Conservation (phyloP, 1,139 yeast genomes). For the Debaryomyces nepalensis region DNA sequence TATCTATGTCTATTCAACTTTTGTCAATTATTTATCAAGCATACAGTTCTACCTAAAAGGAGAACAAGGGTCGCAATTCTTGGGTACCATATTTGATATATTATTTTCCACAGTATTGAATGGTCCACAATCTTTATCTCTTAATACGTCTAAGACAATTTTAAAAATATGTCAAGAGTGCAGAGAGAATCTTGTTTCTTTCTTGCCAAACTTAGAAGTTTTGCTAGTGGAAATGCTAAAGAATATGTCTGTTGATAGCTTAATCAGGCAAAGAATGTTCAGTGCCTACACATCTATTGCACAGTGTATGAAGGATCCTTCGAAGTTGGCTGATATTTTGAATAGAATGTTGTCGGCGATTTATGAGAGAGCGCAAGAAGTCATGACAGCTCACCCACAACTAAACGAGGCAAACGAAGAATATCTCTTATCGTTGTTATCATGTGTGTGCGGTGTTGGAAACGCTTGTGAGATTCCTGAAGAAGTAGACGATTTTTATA, state of each 20-base stretch:
- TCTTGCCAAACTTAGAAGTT: slow-evolving; percentile 56
- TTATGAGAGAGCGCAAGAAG: slow-evolving; percentile 19
- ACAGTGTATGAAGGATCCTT: slow-evolving; percentile 54
- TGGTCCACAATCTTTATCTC: slow-evolving; percentile 26
- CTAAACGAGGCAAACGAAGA: slow-evolving; percentile 31
- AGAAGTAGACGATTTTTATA: slow-evolving; percentile 50
- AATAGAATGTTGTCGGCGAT: slow-evolving; percentile 28
- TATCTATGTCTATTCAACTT: slow-evolving; percentile 35
- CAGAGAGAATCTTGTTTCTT: slow-evolving; percentile 48
- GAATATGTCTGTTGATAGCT: slow-evolving; percentile 48
- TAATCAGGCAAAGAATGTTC: slow-evolving; percentile 63
- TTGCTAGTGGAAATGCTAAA: slow-evolving; percentile 58
- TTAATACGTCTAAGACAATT: slow-evolving; percentile 61
- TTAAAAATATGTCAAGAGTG: slow-evolving; percentile 65
- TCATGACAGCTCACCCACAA: slow-evolving; percentile 18
- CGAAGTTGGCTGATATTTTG: slow-evolving; percentile 29
- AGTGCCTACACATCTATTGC: slow-evolving; percentile 66
- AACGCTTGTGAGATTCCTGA: slow-evolving; percentile 67
- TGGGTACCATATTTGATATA: slow-evolving; percentile 56
- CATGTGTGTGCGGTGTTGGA: slow-evolving; percentile 69
- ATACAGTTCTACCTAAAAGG: slow-evolving; percentile 58
- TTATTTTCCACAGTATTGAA: slow-evolving; percentile 40
- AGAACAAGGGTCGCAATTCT: slow-evolving; percentile 38
- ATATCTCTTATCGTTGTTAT: slow-evolving; percentile 57
- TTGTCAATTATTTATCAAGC: slow-evolving; percentile 57